These are phyloP conservation scores for Populus hybrid DNA, from an alignment of 441 rosid species.

Conservation along the genomic window DNA sequence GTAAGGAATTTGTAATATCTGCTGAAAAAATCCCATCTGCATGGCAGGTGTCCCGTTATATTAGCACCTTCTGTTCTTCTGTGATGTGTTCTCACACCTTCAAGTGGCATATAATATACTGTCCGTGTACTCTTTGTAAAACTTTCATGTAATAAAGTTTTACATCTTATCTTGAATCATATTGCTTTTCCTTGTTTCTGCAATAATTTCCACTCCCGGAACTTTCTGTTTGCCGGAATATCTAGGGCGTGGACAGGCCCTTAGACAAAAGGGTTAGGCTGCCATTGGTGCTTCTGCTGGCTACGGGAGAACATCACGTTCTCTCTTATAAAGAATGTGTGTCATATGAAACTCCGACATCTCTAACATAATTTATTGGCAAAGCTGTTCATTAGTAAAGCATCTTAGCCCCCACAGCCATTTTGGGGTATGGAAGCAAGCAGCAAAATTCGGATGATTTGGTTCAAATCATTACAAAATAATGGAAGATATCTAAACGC, in stretches of 20 bases:
- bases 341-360: background rate
- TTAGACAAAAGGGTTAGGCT: background rate
- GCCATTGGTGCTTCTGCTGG: too few relatives aligned
- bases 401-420: too few relatives aligned
- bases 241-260: background rate
- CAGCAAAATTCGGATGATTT: too few relatives aligned
- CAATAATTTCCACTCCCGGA: background rate
- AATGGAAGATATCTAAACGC: too few relatives aligned
- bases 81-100: background rate
- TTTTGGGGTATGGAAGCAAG: too few relatives aligned
- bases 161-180: background rate
- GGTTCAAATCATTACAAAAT: too few relatives aligned
- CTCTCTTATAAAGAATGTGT: too few relatives aligned
- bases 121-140: slow-evolving; percentile 4
- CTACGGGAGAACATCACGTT: too few relatives aligned
- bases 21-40: background rate
- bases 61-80: background rate
- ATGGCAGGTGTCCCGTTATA: background rate
- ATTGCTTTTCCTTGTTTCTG: background rate
- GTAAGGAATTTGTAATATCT: background rate
- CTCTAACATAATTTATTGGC: background rate
- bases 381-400: too few relatives aligned
- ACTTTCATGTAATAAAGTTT: background rate
- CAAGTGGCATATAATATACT: background rate
- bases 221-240: background rate